Evolutionary conservation across 139 green algal genomes (phyloP).

Genomic region (Chlorella sp.): DNA sequence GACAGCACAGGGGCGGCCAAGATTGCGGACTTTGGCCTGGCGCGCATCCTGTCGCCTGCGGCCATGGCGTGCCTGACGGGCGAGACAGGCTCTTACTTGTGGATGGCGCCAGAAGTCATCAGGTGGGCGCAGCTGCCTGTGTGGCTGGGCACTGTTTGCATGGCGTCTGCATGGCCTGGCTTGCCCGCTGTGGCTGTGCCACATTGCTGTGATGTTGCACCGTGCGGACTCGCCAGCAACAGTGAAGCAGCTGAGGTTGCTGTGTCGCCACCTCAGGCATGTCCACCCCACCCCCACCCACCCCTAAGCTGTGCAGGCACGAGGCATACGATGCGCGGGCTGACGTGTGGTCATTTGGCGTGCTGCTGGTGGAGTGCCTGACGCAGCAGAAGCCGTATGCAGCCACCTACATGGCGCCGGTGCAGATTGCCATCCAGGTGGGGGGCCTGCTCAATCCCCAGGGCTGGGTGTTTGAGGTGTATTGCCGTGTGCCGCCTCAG

Average conservation of each 20-base stretch:
- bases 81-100: constrained; percentile 91
- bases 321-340: constrained; percentile 69
- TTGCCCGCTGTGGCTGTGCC: too few relatives aligned
- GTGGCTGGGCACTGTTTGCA: too few relatives aligned
- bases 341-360: constrained; percentile 89
- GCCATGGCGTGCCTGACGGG: constrained; percentile 68
- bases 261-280: too few relatives aligned
- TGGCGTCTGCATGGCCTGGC: too few relatives aligned
- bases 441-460: not conserved
- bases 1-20: constrained; percentile 19
- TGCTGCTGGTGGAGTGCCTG: constrained; percentile 80
- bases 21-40: constrained; percentile 85
- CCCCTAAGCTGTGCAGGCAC: constrained; percentile 36
- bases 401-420: constrained; percentile 73
- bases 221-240: too few relatives aligned
- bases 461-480: too few relatives aligned
- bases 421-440: constrained; percentile 66
- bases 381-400: constrained; percentile 71
- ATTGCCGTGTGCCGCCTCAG: too few relatives aligned
- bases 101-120: constrained; percentile 92
- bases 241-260: too few relatives aligned
- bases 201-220: too few relatives aligned
- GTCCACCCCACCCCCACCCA: too few relatives aligned
- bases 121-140: too few relatives aligned
- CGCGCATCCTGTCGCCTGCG: constrained; percentile 51